These are phyloP conservation scores for Exophiala viscosa DNA, from an alignment of 2,329 filamentous ascomycete genomes.

Conservation along the genomic window DNA sequence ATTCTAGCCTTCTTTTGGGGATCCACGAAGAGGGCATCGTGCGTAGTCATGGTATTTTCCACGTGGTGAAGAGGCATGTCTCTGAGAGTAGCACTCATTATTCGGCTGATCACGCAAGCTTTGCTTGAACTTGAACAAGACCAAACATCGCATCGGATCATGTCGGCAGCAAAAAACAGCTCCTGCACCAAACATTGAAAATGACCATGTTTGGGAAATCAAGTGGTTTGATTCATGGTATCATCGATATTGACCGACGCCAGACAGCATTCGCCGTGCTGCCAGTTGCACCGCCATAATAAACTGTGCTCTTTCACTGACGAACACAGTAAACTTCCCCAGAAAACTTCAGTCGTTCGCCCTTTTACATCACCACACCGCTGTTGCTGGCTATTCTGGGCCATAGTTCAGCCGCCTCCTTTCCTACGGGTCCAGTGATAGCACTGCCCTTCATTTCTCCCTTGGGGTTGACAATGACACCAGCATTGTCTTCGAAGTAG, in stretches of 20 bases:
- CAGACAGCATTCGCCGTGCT: not conserved
- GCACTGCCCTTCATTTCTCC: constrained; percentile 99
- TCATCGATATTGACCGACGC: not conserved
- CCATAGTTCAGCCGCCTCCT: constrained; percentile 99
- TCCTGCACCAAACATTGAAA: not conserved
- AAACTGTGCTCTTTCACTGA: not conserved
- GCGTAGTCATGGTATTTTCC: too few relatives aligned
- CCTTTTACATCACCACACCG: constrained; percentile 95
- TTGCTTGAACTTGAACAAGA: not conserved
- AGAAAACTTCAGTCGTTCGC: constrained; percentile 8
- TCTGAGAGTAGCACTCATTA: too few relatives aligned
- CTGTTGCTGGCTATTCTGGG: constrained; percentile 99
- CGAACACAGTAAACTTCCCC: not conserved
- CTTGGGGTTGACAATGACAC: constrained; percentile 99
- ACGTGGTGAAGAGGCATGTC: too few relatives aligned
- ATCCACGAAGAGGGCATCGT: too few relatives aligned
- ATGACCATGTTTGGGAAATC: not conserved
- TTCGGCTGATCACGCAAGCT: too few relatives aligned
- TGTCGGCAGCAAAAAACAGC: too few relatives aligned
- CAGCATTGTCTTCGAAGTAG: constrained; percentile 99
- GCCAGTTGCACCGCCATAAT: not conserved
- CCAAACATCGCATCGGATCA: not conserved
- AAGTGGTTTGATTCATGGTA: constrained; percentile 2
- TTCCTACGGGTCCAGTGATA: constrained; percentile 98
- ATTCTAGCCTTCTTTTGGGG: too few relatives aligned